Conservation (phyloP, 2,329 filamentous ascomycete genomes). For the Septoria petroselini region DNA sequence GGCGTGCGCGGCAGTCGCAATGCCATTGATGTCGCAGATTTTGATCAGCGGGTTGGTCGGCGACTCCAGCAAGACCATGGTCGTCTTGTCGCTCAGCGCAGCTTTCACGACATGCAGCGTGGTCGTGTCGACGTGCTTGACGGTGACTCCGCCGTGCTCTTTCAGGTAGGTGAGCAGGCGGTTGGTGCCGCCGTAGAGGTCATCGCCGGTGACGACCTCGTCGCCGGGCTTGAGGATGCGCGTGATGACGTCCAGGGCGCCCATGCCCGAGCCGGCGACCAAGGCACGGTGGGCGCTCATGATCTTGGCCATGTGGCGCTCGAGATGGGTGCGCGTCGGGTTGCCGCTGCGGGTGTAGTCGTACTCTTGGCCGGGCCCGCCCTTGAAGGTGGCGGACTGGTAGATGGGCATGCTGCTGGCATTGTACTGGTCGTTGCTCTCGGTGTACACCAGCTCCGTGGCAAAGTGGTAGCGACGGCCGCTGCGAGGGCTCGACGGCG, state of each 20-base stretch:
- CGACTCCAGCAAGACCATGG: slow-evolving; percentile 93
- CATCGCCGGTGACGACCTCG: slow-evolving; percentile 94
- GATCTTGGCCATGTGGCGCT: slow-evolving; percentile 96
- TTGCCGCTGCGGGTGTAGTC: slow-evolving; percentile 98
- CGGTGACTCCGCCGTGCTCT: slow-evolving; percentile 83
- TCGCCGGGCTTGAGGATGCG: slow-evolving; percentile 86
- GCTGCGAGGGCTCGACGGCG: slow-evolving; percentile 83
- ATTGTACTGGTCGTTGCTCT: slow-evolving; percentile 95
- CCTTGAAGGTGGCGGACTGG: slow-evolving; percentile 97
- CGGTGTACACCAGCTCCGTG: slow-evolving; percentile 94
- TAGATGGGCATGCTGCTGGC: slow-evolving; percentile 96
- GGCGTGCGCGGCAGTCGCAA: slow-evolving; percentile 72
- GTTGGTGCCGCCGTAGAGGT: slow-evolving; percentile 94
- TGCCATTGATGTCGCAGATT: slow-evolving; percentile 84
- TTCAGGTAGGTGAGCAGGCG: slow-evolving; percentile 88
- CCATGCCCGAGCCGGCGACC: slow-evolving; percentile 96
- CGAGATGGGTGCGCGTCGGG: slow-evolving; percentile 90
- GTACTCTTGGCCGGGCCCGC: slow-evolving; percentile 77
- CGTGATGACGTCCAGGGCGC: slow-evolving; percentile 92
- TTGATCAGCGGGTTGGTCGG: slow-evolving; percentile 98
- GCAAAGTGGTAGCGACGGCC: slow-evolving; percentile 89
- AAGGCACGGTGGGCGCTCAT: slow-evolving; percentile 92
- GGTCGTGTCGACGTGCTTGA: slow-evolving; percentile 96
- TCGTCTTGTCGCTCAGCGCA: slow-evolving; percentile 73
- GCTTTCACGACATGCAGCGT: slow-evolving; percentile 65